phyloP scores from a whole-genome alignment of 2,329 filamentous ascomycete genomes.

The Tolypocladium tundrense region DNA sequence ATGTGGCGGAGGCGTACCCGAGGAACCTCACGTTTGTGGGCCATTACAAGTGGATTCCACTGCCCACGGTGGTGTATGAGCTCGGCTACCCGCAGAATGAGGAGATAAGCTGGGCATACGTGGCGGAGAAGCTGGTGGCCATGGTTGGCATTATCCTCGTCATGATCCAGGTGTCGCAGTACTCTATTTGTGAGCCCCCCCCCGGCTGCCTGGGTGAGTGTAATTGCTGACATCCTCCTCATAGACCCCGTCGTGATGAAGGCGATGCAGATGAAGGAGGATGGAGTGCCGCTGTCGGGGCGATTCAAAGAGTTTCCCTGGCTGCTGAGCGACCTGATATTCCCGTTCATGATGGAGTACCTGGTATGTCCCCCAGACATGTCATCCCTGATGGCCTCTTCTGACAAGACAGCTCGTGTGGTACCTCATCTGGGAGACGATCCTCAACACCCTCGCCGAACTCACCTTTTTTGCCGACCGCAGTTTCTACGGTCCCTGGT shows the following conservation, averaged over 20 bases:
- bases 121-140: slow-evolving; percentile 59
- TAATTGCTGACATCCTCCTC: slow-evolving; percentile 3
- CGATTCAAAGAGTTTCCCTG: slow-evolving; percentile 62
- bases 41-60: slow-evolving; percentile 61
- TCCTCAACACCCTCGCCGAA: slow-evolving; percentile 67
- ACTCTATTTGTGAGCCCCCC: slow-evolving; percentile 49
- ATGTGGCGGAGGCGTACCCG: slow-evolving; percentile 46
- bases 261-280: slow-evolving; percentile 57
- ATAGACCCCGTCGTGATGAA: slow-evolving; percentile 57
- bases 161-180: slow-evolving; percentile 70
- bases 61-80: slow-evolving; percentile 73
- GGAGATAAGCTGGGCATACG: slow-evolving; percentile 62
- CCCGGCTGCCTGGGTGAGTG: background rate
- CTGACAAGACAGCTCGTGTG: slow-evolving; percentile 43
- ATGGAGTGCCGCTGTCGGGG: slow-evolving; percentile 46
- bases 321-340: slow-evolving; percentile 64
- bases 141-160: slow-evolving; percentile 64
- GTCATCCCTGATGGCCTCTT: background rate
- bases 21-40: slow-evolving; percentile 55
- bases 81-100: slow-evolving; percentile 63
- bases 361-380: slow-evolving; percentile 27
- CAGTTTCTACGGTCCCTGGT: slow-evolving; percentile 59
- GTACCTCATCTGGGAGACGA: slow-evolving; percentile 74
- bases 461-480: slow-evolving; percentile 68
- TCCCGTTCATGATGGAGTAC: slow-evolving; percentile 72